Base-by-base conservation (phyloP, 78 protist genomes). In the Speleostelium caveatum region DNA sequence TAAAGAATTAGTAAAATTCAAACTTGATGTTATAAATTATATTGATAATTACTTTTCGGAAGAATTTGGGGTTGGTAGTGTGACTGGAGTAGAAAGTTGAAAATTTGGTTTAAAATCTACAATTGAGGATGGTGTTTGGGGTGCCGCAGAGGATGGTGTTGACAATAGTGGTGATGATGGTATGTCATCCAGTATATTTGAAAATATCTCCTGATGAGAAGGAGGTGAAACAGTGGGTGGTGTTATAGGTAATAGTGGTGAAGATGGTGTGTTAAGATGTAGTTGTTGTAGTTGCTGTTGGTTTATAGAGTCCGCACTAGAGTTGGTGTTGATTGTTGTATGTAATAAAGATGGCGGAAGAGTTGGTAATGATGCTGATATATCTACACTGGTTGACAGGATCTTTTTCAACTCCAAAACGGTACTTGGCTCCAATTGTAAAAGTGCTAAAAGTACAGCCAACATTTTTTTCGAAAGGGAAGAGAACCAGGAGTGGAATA, bases 371-470 rank as follows among this genome's bases (percentile, higher is more conserved):
- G n/a, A 39, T n/a, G 30, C n/a, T n/a, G n/a, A n/a, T 36, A 39
- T 14, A 36, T 39, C 32, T 61, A 58, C 62, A 75, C 89, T 74
- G 51, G 94, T 63, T 26, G 85, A 73, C 26, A 74, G 45, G 26
- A 75, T 55, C 28, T 75, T 67, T 39, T 74, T 74, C 28, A 76
- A 56, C 19, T 74, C 89, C 39, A 69, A 56, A 16, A 92, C 73
- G 0, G 86, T 65, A 4, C 73, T 19, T 10, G 95, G 69, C 21
- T 74, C 95, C 28, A 92, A 39, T 59, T 92, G 95, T 22, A 92
- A 62, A 21, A 92, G 26, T 2, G 76, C 79, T 12, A 83, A 69
- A 41, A 92, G 35, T 2, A 76, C 86, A 10, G 86, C 86, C 72
- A 80, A 59, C 56, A 69, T 58, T 32, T 80, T 92, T 28, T 56